A percentile compares a stretch with the other conserved stretches of the same genome.
Evolutionary conservation across 2,329 filamentous ascomycete species (phyloP).

Genomic region (Pseudocercospora ulei): DNA sequence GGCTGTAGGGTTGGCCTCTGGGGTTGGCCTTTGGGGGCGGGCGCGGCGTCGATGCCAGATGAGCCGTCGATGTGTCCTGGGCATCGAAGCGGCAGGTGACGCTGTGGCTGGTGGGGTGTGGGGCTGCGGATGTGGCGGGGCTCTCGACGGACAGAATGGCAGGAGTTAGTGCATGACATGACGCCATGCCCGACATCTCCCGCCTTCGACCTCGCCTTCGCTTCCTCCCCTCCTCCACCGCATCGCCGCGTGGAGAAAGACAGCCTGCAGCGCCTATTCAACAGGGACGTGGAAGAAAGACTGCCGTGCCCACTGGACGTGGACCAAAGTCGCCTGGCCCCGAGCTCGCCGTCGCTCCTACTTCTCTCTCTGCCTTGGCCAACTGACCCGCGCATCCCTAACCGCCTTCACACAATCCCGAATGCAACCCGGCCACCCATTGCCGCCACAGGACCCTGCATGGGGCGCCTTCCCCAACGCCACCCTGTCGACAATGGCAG

Average conservation of each 20-base stretch:
- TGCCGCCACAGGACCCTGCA: slow-evolving; percentile 28
- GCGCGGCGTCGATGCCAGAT: slow-evolving; percentile 3
- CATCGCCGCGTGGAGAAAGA: too few species aligned
- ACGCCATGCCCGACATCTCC: too few species aligned
- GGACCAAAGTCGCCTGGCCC: neutral
- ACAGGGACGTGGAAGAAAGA: too few species aligned
- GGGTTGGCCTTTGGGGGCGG: neutral
- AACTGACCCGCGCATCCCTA: slow-evolving; percentile 31
- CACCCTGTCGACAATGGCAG: slow-evolving; percentile 20
- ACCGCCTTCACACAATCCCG: slow-evolving; percentile 35
- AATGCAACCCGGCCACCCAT: slow-evolving; percentile 17
- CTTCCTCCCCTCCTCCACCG: slow-evolving; percentile 1
- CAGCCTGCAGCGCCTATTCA: too few species aligned
- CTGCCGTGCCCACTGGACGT: too few species aligned
- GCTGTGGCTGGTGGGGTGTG: neutral
- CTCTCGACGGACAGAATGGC: neutral
- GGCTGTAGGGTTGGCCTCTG: slow-evolving; percentile 1
- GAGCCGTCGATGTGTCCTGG: neutral
- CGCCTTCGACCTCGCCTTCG: neutral
- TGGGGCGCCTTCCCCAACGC: slow-evolving; percentile 30
- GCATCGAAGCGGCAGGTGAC: too few species aligned
- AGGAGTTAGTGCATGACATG: too few species aligned
- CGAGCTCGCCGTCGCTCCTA: slow-evolving; percentile 4
- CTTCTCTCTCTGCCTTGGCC: slow-evolving; percentile 37
- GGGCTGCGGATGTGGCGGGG: neutral